Conservation (phyloP, 768 basidiomycete species). For the Mycena epipterygia region DNA sequence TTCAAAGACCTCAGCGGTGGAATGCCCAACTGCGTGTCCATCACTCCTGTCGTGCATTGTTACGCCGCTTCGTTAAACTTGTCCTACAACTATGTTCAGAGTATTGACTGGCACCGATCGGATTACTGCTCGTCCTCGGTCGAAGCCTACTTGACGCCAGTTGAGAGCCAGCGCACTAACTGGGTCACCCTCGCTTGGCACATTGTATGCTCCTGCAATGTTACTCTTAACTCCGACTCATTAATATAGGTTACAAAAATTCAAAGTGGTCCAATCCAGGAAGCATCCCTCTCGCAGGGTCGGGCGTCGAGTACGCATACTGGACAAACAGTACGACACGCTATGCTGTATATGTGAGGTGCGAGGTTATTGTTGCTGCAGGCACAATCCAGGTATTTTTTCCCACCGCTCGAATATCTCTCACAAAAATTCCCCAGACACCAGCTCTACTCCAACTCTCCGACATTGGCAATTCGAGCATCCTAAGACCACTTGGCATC, state of each 20-base stretch:
- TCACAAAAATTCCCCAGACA: slow-evolving; percentile 42
- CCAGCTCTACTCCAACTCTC: slow-evolving; percentile 67
- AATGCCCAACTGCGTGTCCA: slow-evolving; percentile 66
- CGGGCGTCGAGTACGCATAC: slow-evolving; percentile 62
- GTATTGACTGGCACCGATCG: slow-evolving; percentile 60
- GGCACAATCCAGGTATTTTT: slow-evolving; percentile 60
- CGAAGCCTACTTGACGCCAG: slow-evolving; percentile 67
- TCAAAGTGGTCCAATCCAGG: slow-evolving; percentile 48
- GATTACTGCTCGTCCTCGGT: slow-evolving; percentile 70
- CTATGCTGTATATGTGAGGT: slow-evolving; percentile 57
- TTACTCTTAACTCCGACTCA: too few relatives aligned
- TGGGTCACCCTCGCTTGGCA: slow-evolving; percentile 63
- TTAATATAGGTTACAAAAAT: slow-evolving; percentile 66
- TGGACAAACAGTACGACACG: slow-evolving; percentile 51
- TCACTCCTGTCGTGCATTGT: slow-evolving; percentile 65
- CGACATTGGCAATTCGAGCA: slow-evolving; percentile 65
- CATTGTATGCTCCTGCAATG: too few relatives aligned
- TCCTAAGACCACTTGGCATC: slow-evolving; percentile 64
- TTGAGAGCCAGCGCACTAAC: slow-evolving; percentile 60
- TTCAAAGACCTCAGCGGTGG: slow-evolving; percentile 69
- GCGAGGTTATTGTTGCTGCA: slow-evolving; percentile 67
- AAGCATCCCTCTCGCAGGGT: slow-evolving; percentile 53
- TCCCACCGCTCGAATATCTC: neutral
- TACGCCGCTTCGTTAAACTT: neutral
- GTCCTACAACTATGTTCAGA: slow-evolving; percentile 41